phyloP scores from a whole-genome alignment of 148 eudicot genomes.

The Suaeda aralocaspica region DNA sequence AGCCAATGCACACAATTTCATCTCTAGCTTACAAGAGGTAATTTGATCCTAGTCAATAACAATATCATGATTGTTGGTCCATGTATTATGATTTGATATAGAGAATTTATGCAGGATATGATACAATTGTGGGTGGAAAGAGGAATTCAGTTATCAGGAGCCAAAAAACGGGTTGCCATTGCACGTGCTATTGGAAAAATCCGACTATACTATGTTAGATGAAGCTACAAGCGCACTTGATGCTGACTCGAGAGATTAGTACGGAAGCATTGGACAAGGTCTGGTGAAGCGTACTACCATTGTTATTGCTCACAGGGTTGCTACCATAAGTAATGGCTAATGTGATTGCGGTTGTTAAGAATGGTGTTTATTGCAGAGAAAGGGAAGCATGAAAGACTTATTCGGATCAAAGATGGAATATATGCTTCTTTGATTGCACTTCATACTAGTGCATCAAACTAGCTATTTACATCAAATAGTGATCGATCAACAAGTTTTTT shows the following conservation, averaged over 20 bases:
- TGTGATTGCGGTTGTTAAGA: conserved; percentile 55
- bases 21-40: conserved; percentile 61
- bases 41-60: too few species aligned
- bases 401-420: conserved; percentile 47
- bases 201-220: conserved; percentile 59
- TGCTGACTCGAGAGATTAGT: conserved; percentile 66
- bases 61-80: too few species aligned
- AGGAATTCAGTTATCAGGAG: conserved; percentile 70
- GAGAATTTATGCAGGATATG: too few species aligned
- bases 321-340: conserved; percentile 65
- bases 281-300: conserved; percentile 65
- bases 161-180: conserved; percentile 72
- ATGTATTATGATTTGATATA: too few species aligned
- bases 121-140: conserved; percentile 71
- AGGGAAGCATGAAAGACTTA: conserved; percentile 56
- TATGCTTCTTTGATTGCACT: conserved; percentile 59
- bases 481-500: too few species aligned
- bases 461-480: background rate
- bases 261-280: conserved; percentile 61
- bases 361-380: conserved; percentile 65
- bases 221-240: conserved; percentile 87
- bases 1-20: conserved; percentile 81
- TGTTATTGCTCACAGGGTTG: conserved; percentile 61
- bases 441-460: conserved; percentile 41
- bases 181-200: conserved; percentile 66